Base-by-base conservation (phyloP, 2,329 filamentous ascomycete species). In the Cladophialophora exuberans region DNA sequence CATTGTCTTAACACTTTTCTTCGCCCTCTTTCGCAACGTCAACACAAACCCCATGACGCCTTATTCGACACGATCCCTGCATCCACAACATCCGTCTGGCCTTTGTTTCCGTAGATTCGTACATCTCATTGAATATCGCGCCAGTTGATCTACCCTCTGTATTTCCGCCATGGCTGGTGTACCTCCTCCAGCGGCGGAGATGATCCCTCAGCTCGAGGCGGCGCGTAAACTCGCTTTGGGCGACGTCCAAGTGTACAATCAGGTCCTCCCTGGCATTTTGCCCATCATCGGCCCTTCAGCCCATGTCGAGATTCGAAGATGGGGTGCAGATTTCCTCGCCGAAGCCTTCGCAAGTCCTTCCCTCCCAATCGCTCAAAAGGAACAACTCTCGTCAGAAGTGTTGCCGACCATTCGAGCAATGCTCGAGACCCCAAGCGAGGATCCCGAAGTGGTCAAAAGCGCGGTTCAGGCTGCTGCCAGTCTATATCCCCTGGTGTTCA, bases 271-370 rank as follows among this genome's bases (percentile, higher is more conserved):
- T 68, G 91, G 90, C 43, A 90, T 97, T 60, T 78, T 97, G n/a
- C 91, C 92, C 52, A 92, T 97, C 66, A 89, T 97, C 72, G 86
- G 87, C 57, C 83, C 88, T 47, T 80, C 81, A 62, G 82, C 89
- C 61, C 82, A 84, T 58, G 75, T 96, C 53, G 90, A 96, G 73
- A 78, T 97, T 66, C 88, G 91, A 73, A 81, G 92, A 87, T 99
- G 94, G 94, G 94, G 93, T 22, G 87, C 92, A 60, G 92, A 97
- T 59, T 99, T 99, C 69, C 79, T 99, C 38, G 91, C 93, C 53
- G 94, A 99, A 77, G 91, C 92, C 2, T 97, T 99, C 75, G 88
- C 94, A 54, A 95, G 90, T 57, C 94, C 95, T n/a, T 84, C 88
- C 18, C 80, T 97, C 65, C 78, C 86, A 17, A 79, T 83, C 56